Evolutionary conservation across 441 rosid genomes (phyloP), one percentile per base, ranked within the genome.

Genomic region (Populus hybrid): DNA sequence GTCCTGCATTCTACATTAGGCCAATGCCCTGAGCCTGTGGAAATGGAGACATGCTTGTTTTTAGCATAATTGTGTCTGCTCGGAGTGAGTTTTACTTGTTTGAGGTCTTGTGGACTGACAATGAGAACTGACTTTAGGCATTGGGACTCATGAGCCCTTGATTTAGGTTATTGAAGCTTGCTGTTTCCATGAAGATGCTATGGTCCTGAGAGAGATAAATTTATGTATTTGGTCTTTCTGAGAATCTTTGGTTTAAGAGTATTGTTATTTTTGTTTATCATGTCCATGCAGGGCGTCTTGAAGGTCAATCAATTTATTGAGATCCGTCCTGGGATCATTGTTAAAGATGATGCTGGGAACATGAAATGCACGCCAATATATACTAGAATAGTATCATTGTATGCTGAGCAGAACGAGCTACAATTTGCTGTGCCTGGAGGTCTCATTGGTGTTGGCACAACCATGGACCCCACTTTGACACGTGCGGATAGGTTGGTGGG

Each of bases 401-500:
- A 81, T 66, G 98, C 99, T 26, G 85, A 83, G 75, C 85, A 80
- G 69, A 83, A 83, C 30, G 83, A 80, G 68, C 75, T 83, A n/a
- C 97, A 95, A 79, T 95, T 86, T 89, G 99, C 99, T 0, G 99
- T 95, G 73, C 99, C 98, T 6, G 99, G 99, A 81, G 99, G 98
- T 81, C 88, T 94, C 4, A 95, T 91, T 75, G 99, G 99, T 75
- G 99, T 95, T 68, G 99, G 99, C 38, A 92, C 99, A 71, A 95
- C 99, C 23, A 91, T 95, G 97, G 99, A 95, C 80, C 99, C 99
- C n/a, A 95, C 97, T 24, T 87, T 95, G 74, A 94, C 99, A 6
- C 95, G 97, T 81, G 99, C 98, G 6, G 99, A 95, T 82, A 85
- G 97, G 73, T 82, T 95, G 81, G 99, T 94, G 35, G 99, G 99